These are phyloP conservation scores for Pyrus communis DNA, from an alignment of 306 rosid species.

Conservation along the genomic window DNA sequence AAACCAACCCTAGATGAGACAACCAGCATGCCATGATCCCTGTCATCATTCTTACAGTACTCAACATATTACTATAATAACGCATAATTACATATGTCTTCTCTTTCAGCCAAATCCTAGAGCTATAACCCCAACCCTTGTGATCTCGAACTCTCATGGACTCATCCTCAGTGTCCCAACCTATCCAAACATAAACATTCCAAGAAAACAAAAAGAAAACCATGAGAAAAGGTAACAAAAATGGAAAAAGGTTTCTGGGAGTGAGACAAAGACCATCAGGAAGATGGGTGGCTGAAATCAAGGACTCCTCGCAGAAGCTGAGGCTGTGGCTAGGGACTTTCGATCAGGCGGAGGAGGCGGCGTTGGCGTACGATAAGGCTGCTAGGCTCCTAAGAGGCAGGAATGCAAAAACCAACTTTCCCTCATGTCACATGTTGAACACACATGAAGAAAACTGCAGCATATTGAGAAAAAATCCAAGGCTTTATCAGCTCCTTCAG, in stretches of 20 bases:
- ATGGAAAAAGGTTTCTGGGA: constrained; percentile 57
- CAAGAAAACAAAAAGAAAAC: constrained; percentile 12
- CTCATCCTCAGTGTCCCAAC: constrained; percentile 24
- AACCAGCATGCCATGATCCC: constrained; percentile 23
- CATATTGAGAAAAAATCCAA: constrained; percentile 56
- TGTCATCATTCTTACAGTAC: constrained; percentile 10
- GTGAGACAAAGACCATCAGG: constrained; percentile 94
- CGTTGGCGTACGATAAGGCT: constrained; percentile 73
- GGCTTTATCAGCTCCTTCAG: constrained; percentile 56
- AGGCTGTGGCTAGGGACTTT: constrained; percentile 89
- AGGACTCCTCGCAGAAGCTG: constrained; percentile 76
- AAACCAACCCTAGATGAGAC: constrained; percentile 37
- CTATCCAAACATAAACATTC: constrained; percentile 16
- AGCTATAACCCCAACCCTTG: constrained; percentile 19
- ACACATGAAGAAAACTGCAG: constrained; percentile 30
- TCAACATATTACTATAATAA: constrained; percentile 28
- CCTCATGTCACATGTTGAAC: constrained; percentile 27
- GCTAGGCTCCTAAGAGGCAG: constrained; percentile 82
- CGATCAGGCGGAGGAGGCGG: constrained; percentile 77
- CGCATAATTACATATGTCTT: constrained; percentile 14
- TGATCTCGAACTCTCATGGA: constrained; percentile 42
- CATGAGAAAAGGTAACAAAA: constrained; percentile 15
- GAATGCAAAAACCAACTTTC: constrained; percentile 80
- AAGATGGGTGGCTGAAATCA: constrained; percentile 93
- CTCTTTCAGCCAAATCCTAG: constrained; percentile 13